Conservation (phyloP, 140 eudicot species). For the Flaveria floridana region DNA sequence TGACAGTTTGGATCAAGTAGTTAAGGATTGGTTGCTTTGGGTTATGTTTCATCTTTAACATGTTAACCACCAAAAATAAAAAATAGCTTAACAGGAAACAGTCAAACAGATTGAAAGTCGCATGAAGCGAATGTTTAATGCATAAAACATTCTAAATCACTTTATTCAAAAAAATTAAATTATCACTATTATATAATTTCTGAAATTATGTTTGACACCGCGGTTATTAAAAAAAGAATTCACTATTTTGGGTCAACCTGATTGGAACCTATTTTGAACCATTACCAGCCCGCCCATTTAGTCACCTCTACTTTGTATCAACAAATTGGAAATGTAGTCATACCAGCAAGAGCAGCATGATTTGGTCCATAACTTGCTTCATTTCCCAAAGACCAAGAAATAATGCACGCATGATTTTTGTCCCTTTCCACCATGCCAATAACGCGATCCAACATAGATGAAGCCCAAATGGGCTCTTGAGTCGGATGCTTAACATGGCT, state of each 20-base stretch:
- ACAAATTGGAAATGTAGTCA: background rate
- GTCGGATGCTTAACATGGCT: conserved; percentile 75
- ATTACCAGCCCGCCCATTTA: too few relatives aligned
- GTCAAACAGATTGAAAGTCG: background rate
- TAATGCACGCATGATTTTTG: conserved; percentile 90
- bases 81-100: background rate
- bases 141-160: background rate
- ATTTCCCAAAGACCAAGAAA: conserved; percentile 93
- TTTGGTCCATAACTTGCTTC: conserved; percentile 96
- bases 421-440: conserved; percentile 99
- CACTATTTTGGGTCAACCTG: background rate
- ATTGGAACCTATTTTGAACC: too few relatives aligned
- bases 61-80: background rate
- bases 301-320: too few relatives aligned
- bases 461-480: conserved; percentile 77
- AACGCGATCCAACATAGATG: conserved; percentile 90
- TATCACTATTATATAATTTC: too few relatives aligned
- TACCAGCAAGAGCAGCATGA: conserved; percentile 92
- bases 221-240: background rate
- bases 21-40: background rate
- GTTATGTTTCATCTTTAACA: background rate
- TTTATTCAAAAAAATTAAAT: background rate
- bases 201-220: background rate
- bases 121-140: background rate
- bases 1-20: background rate